Conservation (phyloP, 495 filamentous ascomycete genomes). For the Podospora anserina region DNA sequence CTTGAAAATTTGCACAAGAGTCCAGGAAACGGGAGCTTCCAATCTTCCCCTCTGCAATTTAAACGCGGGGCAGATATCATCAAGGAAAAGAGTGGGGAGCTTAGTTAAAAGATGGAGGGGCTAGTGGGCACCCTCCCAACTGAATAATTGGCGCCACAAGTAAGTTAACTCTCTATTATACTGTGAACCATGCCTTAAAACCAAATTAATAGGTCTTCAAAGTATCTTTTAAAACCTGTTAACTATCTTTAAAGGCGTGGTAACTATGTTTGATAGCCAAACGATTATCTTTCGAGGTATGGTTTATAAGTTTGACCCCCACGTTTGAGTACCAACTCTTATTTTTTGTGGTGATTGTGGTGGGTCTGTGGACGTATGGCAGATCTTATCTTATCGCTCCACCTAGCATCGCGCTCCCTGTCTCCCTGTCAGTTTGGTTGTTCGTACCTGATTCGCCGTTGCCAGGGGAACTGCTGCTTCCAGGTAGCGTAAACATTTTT, state of each 20-base stretch:
- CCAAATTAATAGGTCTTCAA: too few relatives aligned
- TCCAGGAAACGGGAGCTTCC: background rate
- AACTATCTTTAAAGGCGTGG: too few relatives aligned
- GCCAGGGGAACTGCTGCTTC: conserved; percentile 10
- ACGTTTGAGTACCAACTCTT: too few relatives aligned
- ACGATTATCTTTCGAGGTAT: too few relatives aligned
- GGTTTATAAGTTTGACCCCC: too few relatives aligned
- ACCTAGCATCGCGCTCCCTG: background rate
- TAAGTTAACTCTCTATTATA: too few relatives aligned
- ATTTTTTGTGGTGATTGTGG: background rate
- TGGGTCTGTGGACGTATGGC: background rate
- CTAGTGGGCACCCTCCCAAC: too few relatives aligned
- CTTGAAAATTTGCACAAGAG: background rate
- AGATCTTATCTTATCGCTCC: conserved; percentile 24
- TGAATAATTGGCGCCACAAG: too few relatives aligned
- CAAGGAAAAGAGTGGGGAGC: background rate
- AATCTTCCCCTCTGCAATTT: background rate
- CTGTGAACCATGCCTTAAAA: too few relatives aligned
- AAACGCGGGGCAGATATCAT: background rate
- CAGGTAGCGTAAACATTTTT: conserved; percentile 16
- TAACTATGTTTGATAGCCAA: too few relatives aligned
- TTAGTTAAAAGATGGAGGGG: conserved; percentile 1
- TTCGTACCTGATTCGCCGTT: conserved; percentile 7
- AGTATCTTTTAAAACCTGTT: too few relatives aligned
- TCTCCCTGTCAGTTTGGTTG: background rate